phyloP scores from a whole-genome alignment of 768 basidiomycete species.

The Heimioporus sp. region DNA sequence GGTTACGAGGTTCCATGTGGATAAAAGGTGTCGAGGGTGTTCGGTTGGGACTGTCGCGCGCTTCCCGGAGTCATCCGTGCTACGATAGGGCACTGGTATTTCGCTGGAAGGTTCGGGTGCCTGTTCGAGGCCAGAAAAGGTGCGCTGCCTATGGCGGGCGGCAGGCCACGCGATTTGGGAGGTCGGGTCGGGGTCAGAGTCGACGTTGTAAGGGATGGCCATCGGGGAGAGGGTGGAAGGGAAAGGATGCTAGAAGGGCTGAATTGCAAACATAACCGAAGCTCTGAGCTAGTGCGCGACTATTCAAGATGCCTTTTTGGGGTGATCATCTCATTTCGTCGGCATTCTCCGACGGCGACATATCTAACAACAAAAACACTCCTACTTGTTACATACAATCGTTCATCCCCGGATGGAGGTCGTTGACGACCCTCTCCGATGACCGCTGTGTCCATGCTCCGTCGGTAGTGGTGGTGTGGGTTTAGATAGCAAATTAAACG shows the following conservation, averaged over 20 bases:
- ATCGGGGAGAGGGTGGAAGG: constrained; percentile 33
- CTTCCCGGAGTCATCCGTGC: constrained; percentile 33
- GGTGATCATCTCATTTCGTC: neutral
- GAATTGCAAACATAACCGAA: constrained; percentile 11
- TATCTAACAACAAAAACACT: neutral
- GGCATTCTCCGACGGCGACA: constrained; percentile 23
- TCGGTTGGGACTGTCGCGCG: constrained; percentile 14
- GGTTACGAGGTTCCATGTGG: constrained; percentile 73
- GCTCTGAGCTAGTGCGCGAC: too few species aligned
- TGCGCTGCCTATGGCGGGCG: constrained; percentile 33
- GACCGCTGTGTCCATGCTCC: constrained; percentile 28
- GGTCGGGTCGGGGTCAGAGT: constrained; percentile 71
- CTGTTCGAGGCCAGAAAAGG: constrained; percentile 21
- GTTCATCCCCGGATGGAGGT: constrained; percentile 30
- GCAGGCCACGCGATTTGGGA: constrained; percentile 79
- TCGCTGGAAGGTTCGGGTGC: constrained; percentile 17
- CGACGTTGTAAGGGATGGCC: constrained; percentile 53
- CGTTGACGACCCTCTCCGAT: constrained; percentile 45
- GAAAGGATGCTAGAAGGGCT: neutral
- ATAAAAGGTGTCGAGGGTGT: constrained; percentile 27
- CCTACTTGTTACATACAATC: too few species aligned
- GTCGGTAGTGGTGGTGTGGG: constrained; percentile 33
- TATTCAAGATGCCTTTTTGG: constrained; percentile 10
- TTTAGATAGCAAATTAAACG: constrained; percentile 68
- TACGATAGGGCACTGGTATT: constrained; percentile 26